Percentiles rank a stretch among this genome's conserved stretches.
Conservation (phyloP, 371 early-diverging fungal species). For the Apophysomyces ossiformis region DNA sequence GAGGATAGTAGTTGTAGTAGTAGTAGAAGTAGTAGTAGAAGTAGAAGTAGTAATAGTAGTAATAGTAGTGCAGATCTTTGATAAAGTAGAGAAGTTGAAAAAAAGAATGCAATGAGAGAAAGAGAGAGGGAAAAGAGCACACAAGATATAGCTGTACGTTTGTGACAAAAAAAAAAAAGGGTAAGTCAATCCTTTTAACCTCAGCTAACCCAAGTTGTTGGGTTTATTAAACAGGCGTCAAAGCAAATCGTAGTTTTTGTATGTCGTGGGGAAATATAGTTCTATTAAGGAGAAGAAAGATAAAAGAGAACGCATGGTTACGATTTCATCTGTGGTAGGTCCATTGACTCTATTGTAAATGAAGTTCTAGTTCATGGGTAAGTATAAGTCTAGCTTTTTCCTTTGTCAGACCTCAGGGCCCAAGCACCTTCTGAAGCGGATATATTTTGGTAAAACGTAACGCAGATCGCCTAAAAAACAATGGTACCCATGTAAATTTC, state of each 20-base stretch:
- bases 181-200: background rate
- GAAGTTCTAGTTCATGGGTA: conserved; percentile 1
- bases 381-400: background rate
- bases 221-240: background rate
- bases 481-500: conserved; percentile 1
- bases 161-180: background rate
- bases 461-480: conserved; percentile 9
- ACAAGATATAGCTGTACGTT: background rate
- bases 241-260: background rate
- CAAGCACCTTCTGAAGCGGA: conserved; percentile 4
- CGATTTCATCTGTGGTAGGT: background rate
- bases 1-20: too few species aligned
- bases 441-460: conserved; percentile 2
- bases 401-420: conserved; percentile 8
- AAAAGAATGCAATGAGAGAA: background rate
- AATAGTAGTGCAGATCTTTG: too few species aligned
- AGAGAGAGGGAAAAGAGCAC: background rate
- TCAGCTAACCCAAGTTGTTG: conserved; percentile 4
- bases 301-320: background rate
- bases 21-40: too few species aligned
- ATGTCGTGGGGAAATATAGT: conserved; percentile 3
- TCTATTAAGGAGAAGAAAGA: background rate
- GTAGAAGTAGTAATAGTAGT: too few species aligned
- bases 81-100: background rate
- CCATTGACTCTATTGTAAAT: background rate